These are phyloP conservation scores for Daedalea quercina DNA, from an alignment of 768 basidiomycete genomes.

Conservation along the genomic window DNA sequence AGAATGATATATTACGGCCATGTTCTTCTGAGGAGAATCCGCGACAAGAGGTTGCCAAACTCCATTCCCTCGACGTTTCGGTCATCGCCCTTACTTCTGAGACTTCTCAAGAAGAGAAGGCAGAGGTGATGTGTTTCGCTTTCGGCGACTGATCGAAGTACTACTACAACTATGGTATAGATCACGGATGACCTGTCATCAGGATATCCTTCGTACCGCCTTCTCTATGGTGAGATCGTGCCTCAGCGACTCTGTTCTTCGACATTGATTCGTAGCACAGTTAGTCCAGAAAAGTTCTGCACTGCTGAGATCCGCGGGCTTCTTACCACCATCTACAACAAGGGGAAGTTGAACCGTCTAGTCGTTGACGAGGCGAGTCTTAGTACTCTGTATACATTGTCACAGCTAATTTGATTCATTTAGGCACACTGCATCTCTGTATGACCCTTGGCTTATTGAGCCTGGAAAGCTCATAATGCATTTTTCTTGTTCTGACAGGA, in stretches of 20 bases:
- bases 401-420: no score
- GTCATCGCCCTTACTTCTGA: constrained; percentile 67
- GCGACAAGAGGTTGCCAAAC: constrained; percentile 51
- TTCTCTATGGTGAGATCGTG: constrained; percentile 59
- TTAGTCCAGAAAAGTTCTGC: constrained; percentile 71
- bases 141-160: not conserved
- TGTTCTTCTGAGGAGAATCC: not conserved
- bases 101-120: constrained; percentile 45
- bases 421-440: constrained; percentile 85
- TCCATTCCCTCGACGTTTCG: constrained; percentile 46
- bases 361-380: constrained; percentile 78
- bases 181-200: constrained; percentile 56
- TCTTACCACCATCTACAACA: constrained; percentile 43
- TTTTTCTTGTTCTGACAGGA: constrained; percentile 37
- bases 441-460: constrained; percentile 15
- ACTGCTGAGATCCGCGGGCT: constrained; percentile 45
- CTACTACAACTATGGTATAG: constrained; percentile 30
- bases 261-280: constrained; percentile 26
- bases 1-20: not conserved
- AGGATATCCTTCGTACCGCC: constrained; percentile 47
- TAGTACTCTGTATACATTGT: not conserved
- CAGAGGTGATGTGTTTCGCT: constrained; percentile 32
- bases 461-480: not conserved
- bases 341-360: constrained; percentile 58
- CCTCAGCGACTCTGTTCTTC: not conserved